Percentiles rank a stretch among this genome's conserved stretches.
These are phyloP conservation scores for Oenanthe javanica DNA, from an alignment of 140 eudicot species.

Conservation along the genomic window DNA sequence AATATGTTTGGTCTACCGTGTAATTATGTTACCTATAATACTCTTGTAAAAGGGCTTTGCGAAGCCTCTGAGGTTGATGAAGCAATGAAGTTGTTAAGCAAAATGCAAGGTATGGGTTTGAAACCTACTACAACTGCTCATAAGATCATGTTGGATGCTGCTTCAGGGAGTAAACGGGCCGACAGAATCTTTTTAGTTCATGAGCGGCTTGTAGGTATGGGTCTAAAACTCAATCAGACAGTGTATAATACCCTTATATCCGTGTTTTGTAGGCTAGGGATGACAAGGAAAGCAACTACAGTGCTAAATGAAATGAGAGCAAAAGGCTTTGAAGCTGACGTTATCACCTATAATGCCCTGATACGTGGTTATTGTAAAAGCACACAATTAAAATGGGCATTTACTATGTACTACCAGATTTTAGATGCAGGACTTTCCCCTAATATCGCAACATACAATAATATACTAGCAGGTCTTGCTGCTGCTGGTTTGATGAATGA, in stretches of 20 bases:
- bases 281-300: conserved; percentile 72
- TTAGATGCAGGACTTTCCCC: conserved; percentile 59
- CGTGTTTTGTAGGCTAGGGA: conserved; percentile 66
- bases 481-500: conserved; percentile 51
- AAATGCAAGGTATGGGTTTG: conserved; percentile 43
- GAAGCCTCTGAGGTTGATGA: conserved; percentile 47
- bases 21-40: conserved; percentile 52
- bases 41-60: conserved; percentile 60
- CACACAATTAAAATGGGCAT: conserved; percentile 53
- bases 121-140: conserved; percentile 48
- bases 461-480: conserved; percentile 53
- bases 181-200: conserved; percentile 51
- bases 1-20: conserved; percentile 43
- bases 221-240: conserved; percentile 49
- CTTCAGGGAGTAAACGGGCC: conserved; percentile 58
- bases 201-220: conserved; percentile 60
- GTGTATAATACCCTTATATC: conserved; percentile 54
- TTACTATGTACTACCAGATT: conserved; percentile 51
- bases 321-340: conserved; percentile 60
- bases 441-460: conserved; percentile 60
- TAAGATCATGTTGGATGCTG: conserved; percentile 49
- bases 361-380: conserved; percentile 77
- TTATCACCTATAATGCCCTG: conserved; percentile 60
- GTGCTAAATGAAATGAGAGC: conserved; percentile 55
- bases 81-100: conserved; percentile 53